Conservation (phyloP, 2,329 filamentous ascomycete genomes). For the Coniochaeta prunicola region DNA sequence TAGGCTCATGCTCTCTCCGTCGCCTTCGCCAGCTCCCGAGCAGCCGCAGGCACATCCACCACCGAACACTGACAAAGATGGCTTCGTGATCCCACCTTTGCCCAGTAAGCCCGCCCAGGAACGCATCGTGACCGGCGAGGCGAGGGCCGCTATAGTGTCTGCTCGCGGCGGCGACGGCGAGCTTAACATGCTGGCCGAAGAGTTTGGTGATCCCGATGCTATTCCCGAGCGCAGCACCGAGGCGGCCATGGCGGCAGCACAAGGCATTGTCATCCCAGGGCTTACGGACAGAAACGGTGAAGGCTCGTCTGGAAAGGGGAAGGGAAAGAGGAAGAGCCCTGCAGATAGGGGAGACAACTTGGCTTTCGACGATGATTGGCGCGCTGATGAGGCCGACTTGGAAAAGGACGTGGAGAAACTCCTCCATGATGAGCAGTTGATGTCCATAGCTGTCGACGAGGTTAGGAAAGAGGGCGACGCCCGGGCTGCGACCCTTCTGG, state of each 20-base stretch:
- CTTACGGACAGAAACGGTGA: slow-evolving; percentile 7
- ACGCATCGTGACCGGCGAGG: not conserved
- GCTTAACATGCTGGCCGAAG: slow-evolving; percentile 26
- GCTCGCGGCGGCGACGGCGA: slow-evolving; percentile 9
- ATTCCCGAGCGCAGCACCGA: slow-evolving; percentile 17
- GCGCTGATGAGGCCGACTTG: slow-evolving; percentile 55
- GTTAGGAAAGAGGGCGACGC: not conserved
- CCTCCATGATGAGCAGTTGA: slow-evolving; percentile 54
- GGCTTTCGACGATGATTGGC: slow-evolving; percentile 56
- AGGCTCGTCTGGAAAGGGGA: slow-evolving; percentile 7
- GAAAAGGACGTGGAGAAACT: slow-evolving; percentile 65
- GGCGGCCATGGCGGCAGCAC: slow-evolving; percentile 17
- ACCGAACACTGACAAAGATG: slow-evolving; percentile 49
- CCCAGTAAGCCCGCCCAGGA: slow-evolving; percentile 23
- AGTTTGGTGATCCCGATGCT: slow-evolving; percentile 31
- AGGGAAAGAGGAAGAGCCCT: slow-evolving; percentile 5
- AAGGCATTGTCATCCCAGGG: slow-evolving; percentile 16
- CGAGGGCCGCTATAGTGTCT: not conserved
- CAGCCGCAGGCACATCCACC: slow-evolving; percentile 33
- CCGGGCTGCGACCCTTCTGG: not conserved
- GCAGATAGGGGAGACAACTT: slow-evolving; percentile 23
- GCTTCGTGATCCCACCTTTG: slow-evolving; percentile 55
- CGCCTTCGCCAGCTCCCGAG: slow-evolving; percentile 19
- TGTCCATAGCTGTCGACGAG: slow-evolving; percentile 11
- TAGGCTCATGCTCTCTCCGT: not conserved